Percentiles rank a stretch among this genome's conserved stretches.
These are phyloP conservation scores for Ceratocystis smalleyi DNA, from an alignment of 2,329 filamentous ascomycete species.

Conservation along the genomic window DNA sequence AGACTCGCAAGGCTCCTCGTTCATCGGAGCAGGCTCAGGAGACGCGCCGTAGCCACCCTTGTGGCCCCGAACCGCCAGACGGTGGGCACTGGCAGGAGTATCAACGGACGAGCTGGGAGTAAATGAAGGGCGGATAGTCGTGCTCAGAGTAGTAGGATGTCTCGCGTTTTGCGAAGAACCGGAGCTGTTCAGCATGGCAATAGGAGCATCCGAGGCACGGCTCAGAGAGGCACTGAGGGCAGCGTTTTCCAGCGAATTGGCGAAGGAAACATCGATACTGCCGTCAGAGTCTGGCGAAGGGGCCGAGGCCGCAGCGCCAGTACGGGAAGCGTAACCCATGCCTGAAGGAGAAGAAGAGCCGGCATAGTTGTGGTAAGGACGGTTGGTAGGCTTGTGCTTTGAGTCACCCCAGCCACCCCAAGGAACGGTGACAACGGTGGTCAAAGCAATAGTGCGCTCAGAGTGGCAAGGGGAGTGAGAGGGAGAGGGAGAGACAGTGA, in stretches of 20 bases:
- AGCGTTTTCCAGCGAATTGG: slow-evolving; percentile 13
- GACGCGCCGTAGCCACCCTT: slow-evolving; percentile 17
- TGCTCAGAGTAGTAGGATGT: slow-evolving; percentile 7
- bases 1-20: slow-evolving; percentile 15
- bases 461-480: slow-evolving; percentile 5
- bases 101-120: slow-evolving; percentile 14
- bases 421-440: slow-evolving; percentile 15
- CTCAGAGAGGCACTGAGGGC: slow-evolving; percentile 15
- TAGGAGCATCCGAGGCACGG: slow-evolving; percentile 16
- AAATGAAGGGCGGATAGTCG: slow-evolving; percentile 7
- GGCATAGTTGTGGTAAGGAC: neutral
- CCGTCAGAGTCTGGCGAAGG: neutral
- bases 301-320: neutral
- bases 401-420: slow-evolving; percentile 4
- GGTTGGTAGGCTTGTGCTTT: slow-evolving; percentile 6
- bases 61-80: slow-evolving; percentile 17
- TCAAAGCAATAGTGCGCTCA: slow-evolving; percentile 13
- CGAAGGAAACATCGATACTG: slow-evolving; percentile 6
- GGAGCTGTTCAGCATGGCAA: slow-evolving; percentile 5
- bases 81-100: slow-evolving; percentile 17
- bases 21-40: slow-evolving; percentile 17
- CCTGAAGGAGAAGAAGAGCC: neutral
- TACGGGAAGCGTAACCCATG: neutral
- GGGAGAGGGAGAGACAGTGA: slow-evolving; percentile 13
- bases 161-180: neutral